These are phyloP conservation scores for Aspergillus diversus DNA, from an alignment of 495 filamentous ascomycete species.

Conservation along the genomic window DNA sequence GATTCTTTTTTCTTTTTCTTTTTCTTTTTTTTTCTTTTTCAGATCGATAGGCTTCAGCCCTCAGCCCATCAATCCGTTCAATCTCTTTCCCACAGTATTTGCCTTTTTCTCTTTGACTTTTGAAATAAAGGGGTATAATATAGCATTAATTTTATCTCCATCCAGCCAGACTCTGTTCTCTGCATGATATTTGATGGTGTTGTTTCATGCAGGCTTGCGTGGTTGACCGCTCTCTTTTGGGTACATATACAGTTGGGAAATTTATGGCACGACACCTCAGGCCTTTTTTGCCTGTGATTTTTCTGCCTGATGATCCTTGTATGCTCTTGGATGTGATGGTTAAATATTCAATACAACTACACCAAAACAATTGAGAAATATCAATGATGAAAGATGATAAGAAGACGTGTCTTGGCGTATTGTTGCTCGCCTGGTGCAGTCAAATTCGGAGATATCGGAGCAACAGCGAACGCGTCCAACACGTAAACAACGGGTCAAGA, in stretches of 20 bases:
- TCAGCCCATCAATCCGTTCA: too few species aligned
- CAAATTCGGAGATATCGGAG: constrained; percentile 31
- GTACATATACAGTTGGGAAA: neutral
- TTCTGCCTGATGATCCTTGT: neutral
- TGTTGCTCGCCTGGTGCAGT: constrained; percentile 27
- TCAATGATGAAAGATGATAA: neutral
- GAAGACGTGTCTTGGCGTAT: neutral
- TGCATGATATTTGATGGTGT: neutral
- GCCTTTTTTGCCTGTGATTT: neutral
- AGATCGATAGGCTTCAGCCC: too few species aligned
- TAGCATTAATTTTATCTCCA: neutral
- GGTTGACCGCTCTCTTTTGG: neutral
- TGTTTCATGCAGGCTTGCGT: neutral
- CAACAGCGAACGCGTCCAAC: constrained; percentile 30
- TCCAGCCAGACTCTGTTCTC: neutral
- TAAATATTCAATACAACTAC: too few species aligned
- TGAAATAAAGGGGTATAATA: too few species aligned
- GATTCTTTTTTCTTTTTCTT: neutral
- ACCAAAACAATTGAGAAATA: neutral
- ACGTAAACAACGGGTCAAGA: constrained; percentile 31
- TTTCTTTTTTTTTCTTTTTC: too few species aligned
- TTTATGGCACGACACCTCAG: too few species aligned
- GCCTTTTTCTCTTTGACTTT: too few species aligned
- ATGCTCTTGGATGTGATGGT: neutral
- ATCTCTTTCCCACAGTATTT: too few species aligned